Conservation (phyloP, 345 rosid species). For the Corymbia maculata region DNA sequence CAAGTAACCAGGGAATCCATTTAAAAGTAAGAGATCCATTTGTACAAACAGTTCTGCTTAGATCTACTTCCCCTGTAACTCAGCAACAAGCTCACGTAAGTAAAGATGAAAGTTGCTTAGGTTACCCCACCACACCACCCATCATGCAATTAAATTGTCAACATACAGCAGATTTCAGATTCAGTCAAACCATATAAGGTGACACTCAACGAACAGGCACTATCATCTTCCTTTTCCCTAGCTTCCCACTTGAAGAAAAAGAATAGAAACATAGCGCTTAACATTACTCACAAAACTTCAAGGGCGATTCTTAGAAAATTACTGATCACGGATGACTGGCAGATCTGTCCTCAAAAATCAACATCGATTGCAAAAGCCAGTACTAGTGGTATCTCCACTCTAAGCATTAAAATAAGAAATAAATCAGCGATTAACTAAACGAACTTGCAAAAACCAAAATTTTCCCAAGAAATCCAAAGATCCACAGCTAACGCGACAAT, state of each 20-base stretch:
- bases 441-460: background rate
- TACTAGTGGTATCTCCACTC: background rate
- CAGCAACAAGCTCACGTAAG: background rate
- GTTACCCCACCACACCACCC: background rate
- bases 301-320: background rate
- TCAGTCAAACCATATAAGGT: background rate
- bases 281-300: background rate
- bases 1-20: conserved; percentile 1
- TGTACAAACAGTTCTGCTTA: background rate
- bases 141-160: background rate
- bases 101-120: background rate
- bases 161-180: background rate
- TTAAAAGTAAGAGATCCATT: background rate
- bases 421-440: background rate
- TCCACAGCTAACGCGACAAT: background rate
- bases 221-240: background rate
- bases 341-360: background rate
- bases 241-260: background rate
- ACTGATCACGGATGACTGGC: background rate
- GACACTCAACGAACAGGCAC: background rate
- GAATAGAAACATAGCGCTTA: background rate
- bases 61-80: background rate
- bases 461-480: background rate
- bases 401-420: background rate
- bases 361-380: background rate